phyloP scores from a whole-genome alignment of 2,329 filamentous ascomycete species.

The Ceratocystis lukuohia region DNA sequence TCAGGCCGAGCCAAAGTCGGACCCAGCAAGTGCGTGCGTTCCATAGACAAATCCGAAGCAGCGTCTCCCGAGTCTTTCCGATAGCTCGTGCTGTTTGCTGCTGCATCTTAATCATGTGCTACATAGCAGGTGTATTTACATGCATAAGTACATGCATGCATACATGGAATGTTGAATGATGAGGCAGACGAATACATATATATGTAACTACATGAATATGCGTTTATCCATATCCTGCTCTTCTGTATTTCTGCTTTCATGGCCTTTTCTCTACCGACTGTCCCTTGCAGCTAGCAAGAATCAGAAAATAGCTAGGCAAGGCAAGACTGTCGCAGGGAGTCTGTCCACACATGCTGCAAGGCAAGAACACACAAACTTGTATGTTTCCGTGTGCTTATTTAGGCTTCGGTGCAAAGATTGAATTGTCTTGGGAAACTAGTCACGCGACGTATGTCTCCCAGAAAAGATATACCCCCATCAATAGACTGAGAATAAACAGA shows the following conservation, averaged over 20 bases:
- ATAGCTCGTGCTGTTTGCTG: conserved; percentile 9
- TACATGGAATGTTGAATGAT: not conserved
- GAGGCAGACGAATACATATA: not conserved
- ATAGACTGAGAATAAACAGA: not conserved
- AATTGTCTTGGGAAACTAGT: not conserved
- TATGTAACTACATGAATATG: not conserved
- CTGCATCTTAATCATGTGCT: conserved; percentile 1
- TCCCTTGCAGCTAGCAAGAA: not conserved
- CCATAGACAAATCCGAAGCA: not conserved
- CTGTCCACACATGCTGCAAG: not conserved
- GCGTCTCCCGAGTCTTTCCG: conserved; percentile 10
- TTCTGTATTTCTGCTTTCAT: too few species aligned
- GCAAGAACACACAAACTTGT: not conserved
- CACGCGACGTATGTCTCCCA: not conserved
- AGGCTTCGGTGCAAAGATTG: too few species aligned
- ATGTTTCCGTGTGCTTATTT: not conserved
- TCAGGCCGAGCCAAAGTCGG: not conserved
- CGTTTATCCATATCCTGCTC: not conserved
- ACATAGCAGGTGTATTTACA: not conserved
- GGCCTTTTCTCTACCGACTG: not conserved
- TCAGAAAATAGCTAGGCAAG: not conserved
- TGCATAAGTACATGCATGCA: not conserved
- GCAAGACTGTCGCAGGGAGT: not conserved
- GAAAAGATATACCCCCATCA: not conserved
- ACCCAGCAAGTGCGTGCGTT: not conserved